Evolutionary conservation across 2,329 filamentous ascomycete species (phyloP), one percentile per base, ranked within the genome.

Genomic region (Pestalotiopsis sp.): DNA sequence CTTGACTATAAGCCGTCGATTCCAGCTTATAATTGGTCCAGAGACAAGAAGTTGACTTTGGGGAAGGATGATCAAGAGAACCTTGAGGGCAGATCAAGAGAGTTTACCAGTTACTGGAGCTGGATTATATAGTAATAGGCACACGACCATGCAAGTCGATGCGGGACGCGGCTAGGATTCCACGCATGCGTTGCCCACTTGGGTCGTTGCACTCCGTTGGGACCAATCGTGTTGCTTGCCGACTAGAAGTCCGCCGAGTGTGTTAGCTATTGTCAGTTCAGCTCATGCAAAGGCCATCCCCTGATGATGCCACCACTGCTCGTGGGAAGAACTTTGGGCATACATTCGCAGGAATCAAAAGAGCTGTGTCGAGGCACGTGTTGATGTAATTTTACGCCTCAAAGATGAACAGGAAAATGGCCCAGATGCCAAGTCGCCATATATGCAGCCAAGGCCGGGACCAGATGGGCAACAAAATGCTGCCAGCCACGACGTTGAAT

Each of bases 1-100:
- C 61, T 70, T 71, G 67, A 65, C 70, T 52, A 41, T 59, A 41
- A 12, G 20, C 25, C 17, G 23, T 23, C 61, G 49, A 64, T 64
- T 64, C 36, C n/a, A 27, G n/a, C 14, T n/a, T 64, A 27, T 45
- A 58, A 66, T 58, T 58, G 45, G 64, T 27, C 11, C 23, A 13
- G n/a, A 31, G 12, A 25, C 14, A 12, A 17, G 20, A 12, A 36
- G 25, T 20, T 17, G 38, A 49, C 38, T 36, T 11, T 6, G 61
- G 17, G 39, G 61, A 27, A 45, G 3, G 3, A 13, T 31, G n/a
- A 27, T 13, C 39, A 23, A 64, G 39, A 64, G 38, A 49, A 64
- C 61, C 61, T 64, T 64, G 61, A 64, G 61, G 61, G 61, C 61
- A 62, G 31, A 9, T 52, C 20, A 36, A 23, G 7, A 20, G 4